Conservation (phyloP, 768 basidiomycete genomes). For the Suillus brevipes region DNA sequence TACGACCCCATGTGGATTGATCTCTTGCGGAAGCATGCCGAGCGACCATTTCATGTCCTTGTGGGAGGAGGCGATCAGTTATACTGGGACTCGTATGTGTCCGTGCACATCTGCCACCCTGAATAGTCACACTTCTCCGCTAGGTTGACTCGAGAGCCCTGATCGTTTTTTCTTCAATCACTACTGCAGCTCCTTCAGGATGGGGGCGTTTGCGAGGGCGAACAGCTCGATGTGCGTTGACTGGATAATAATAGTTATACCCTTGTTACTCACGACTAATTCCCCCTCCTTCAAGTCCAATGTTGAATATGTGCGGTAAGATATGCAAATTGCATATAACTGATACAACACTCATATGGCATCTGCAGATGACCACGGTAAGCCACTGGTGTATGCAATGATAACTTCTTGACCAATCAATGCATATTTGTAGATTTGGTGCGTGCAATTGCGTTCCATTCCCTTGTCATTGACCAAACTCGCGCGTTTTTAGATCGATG, state of each 20-base stretch:
- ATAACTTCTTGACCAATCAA: constrained; percentile 11
- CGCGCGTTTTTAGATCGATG: constrained; percentile 61
- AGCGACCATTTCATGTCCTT: constrained; percentile 83
- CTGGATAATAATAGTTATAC: background rate
- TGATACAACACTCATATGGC: constrained; percentile 2
- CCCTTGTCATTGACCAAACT: background rate
- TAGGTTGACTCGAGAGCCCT: constrained; percentile 79
- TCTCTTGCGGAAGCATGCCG: constrained; percentile 78
- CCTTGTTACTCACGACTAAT: constrained; percentile 4
- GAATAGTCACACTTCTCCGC: constrained; percentile 6
- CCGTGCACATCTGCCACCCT: background rate
- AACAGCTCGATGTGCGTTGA: constrained; percentile 81
- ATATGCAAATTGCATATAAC: constrained; percentile 5
- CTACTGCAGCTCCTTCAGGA: constrained; percentile 84
- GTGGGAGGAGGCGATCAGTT: constrained; percentile 95
- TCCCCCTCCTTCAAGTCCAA: constrained; percentile 53
- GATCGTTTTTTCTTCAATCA: constrained; percentile 91
- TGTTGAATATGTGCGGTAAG: constrained; percentile 85
- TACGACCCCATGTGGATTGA: constrained; percentile 95
- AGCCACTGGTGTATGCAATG: constrained; percentile 19
- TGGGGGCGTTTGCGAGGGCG: constrained; percentile 87
- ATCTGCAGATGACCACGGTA: constrained; percentile 76
- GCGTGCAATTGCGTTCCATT: constrained; percentile 17
- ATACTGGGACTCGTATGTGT: constrained; percentile 73
- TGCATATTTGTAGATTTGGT: constrained; percentile 45